These are phyloP conservation scores for Ganoderma leucocontextum DNA, from an alignment of 1,284 basidiomycete genomes.

Conservation along the genomic window DNA sequence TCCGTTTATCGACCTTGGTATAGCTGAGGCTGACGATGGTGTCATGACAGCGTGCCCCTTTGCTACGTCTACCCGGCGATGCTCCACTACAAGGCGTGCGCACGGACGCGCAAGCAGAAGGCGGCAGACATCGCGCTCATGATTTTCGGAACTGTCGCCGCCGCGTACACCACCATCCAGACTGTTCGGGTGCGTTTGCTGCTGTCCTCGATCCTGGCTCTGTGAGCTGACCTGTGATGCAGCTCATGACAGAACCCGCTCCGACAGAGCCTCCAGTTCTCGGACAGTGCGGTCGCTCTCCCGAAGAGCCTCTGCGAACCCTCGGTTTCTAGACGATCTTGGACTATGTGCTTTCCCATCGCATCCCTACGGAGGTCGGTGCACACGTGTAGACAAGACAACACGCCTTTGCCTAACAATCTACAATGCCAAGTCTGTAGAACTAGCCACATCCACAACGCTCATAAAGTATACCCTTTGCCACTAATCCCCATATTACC, in stretches of 20 bases:
- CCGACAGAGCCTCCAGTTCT: slow-evolving; percentile 38
- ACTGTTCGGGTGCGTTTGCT: slow-evolving; percentile 67
- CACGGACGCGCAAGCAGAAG: slow-evolving; percentile 77
- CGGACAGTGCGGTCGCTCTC: slow-evolving; percentile 39
- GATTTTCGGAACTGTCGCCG: slow-evolving; percentile 85
- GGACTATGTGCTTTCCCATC: neutral
- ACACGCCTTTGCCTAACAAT: neutral
- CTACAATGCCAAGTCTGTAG: neutral
- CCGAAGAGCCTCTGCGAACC: slow-evolving; percentile 21
- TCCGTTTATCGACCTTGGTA: neutral
- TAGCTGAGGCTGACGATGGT: neutral
- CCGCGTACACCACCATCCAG: slow-evolving; percentile 85
- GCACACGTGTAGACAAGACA: neutral
- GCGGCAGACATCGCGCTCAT: slow-evolving; percentile 81
- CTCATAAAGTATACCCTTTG: too few relatives aligned
- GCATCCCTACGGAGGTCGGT: neutral
- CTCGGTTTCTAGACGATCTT: slow-evolving; percentile 9
- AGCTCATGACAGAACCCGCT: slow-evolving; percentile 49
- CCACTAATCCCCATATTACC: neutral
- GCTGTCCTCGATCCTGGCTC: slow-evolving; percentile 32
- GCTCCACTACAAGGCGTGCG: slow-evolving; percentile 91
- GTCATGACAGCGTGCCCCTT: slow-evolving; percentile 67
- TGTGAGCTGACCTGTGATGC: slow-evolving; percentile 8
- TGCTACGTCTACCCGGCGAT: slow-evolving; percentile 96
- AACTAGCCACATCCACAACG: neutral